Percentiles rank a stretch among this genome's conserved stretches.
phyloP scores from a whole-genome alignment of 352 stramenopile genomes.

The Phytophthora chlamydospora region DNA sequence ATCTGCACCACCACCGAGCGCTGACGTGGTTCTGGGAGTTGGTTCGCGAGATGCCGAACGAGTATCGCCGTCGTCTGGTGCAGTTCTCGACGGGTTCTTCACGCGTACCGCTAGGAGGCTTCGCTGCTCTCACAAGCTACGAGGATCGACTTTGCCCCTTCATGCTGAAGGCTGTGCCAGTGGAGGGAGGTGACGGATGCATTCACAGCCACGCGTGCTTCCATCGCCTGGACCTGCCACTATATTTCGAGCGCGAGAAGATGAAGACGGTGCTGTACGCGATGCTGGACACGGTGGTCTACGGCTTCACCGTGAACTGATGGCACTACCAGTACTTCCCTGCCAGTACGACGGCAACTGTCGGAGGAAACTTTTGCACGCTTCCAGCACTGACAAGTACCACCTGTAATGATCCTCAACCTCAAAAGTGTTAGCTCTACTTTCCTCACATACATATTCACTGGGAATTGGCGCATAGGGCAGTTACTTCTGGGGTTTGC shows the following conservation, averaged over 20 bases:
- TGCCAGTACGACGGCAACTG: too few relatives aligned
- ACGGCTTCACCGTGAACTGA: slow-evolving; percentile 68
- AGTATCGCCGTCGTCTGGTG: slow-evolving; percentile 54
- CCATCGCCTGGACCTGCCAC: slow-evolving; percentile 92
- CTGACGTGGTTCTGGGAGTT: slow-evolving; percentile 58
- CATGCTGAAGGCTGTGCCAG: slow-evolving; percentile 44
- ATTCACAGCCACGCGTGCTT: slow-evolving; percentile 69
- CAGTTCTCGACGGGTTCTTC: slow-evolving; percentile 66
- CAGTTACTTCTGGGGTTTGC: slow-evolving; percentile 4
- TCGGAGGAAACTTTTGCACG: too few relatives aligned
- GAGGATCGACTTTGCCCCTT: slow-evolving; percentile 58
- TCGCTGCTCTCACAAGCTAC: slow-evolving; percentile 57
- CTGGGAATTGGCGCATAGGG: background rate
- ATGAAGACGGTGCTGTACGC: slow-evolving; percentile 55
- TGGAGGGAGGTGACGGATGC: slow-evolving; percentile 42
- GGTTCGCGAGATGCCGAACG: slow-evolving; percentile 67
- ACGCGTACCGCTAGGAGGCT: slow-evolving; percentile 53
- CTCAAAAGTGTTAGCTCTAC: too few relatives aligned
- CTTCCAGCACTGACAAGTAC: too few relatives aligned
- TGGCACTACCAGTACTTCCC: too few relatives aligned
- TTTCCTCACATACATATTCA: background rate
- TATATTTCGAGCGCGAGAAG: slow-evolving; percentile 90
- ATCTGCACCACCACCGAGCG: slow-evolving; percentile 34
- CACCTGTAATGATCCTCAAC: too few relatives aligned
- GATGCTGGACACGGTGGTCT: slow-evolving; percentile 54